Evolutionary conservation across 192 early-diverging fungal genomes (phyloP).

Genomic region (Backusella liffmaniae): DNA sequence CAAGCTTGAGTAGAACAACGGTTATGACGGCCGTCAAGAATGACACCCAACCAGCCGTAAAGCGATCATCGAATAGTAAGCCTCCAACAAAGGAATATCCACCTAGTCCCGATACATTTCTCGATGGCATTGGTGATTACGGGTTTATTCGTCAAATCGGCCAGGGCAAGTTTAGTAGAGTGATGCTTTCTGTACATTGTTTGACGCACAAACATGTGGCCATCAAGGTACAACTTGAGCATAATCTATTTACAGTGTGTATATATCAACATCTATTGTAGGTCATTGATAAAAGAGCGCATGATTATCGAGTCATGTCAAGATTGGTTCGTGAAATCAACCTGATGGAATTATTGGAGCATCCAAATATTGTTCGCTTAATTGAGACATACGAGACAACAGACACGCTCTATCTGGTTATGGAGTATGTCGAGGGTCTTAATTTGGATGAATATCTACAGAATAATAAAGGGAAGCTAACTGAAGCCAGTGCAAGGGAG

Average conservation of each 20-base stretch:
- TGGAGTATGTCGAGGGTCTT: constrained; percentile 84
- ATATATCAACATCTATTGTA: constrained; percentile 4
- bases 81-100: constrained; percentile 11
- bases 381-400: constrained; percentile 80
- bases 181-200: constrained; percentile 71
- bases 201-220: constrained; percentile 38
- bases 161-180: constrained; percentile 78
- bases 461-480: constrained; percentile 62
- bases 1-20: background rate
- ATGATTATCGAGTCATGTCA: constrained; percentile 46
- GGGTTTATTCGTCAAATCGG: constrained; percentile 72
- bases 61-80: background rate
- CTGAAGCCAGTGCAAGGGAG: constrained; percentile 76
- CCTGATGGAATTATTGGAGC: constrained; percentile 82
- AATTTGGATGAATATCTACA: constrained; percentile 87
- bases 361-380: constrained; percentile 88
- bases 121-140: constrained; percentile 65
- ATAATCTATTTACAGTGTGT: background rate
- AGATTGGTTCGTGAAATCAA: constrained; percentile 77
- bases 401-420: constrained; percentile 77
- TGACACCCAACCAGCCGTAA: background rate
- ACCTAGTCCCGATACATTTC: constrained; percentile 36
- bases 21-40: background rate
- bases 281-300: constrained; percentile 50
- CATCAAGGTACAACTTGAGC: constrained; percentile 26